Conservation (phyloP, 1,139 yeast genomes). For the Sugiyamaella grinbergsii region DNA sequence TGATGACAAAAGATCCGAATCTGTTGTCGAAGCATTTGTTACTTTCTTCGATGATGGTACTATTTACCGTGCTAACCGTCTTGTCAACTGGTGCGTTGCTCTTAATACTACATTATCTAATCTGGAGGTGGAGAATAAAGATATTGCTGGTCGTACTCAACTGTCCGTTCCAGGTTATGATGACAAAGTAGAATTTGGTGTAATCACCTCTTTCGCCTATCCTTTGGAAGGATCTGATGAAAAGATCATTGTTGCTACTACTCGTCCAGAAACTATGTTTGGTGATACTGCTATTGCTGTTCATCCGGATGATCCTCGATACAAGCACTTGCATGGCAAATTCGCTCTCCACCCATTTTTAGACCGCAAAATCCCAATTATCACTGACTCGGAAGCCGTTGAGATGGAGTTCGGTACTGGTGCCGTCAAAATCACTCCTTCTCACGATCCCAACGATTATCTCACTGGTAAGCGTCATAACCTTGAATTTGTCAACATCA, state of each 20-base stretch:
- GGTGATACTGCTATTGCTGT: constrained; percentile 99
- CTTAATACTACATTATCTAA: constrained; percentile 94
- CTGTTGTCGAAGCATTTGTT: constrained; percentile 92
- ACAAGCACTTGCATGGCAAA: constrained; percentile 93
- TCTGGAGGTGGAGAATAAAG: constrained; percentile 93
- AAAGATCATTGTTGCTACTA: constrained; percentile 88
- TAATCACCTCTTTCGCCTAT: constrained; percentile 89
- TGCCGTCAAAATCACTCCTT: constrained; percentile 98
- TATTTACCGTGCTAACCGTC: constrained; percentile 89
- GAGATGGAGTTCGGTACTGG: constrained; percentile 99
- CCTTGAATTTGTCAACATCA: constrained; percentile 83
- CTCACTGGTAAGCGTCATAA: constrained; percentile 92
- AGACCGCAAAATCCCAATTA: constrained; percentile 81
- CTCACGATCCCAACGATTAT: constrained; percentile 97
- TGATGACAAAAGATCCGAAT: constrained; percentile 71
- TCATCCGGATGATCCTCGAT: constrained; percentile 92
- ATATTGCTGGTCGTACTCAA: constrained; percentile 76
- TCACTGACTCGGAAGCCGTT: constrained; percentile 89
- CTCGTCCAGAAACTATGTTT: constrained; percentile 97
- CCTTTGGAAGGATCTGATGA: constrained; percentile 88
- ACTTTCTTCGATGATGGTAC: constrained; percentile 91
- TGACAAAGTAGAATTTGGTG: constrained; percentile 92
- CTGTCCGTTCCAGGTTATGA: constrained; percentile 88
- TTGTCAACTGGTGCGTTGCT: constrained; percentile 96
- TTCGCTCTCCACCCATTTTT: constrained; percentile 88